These are phyloP conservation scores for Epichloe coenophiala DNA, from an alignment of 2,329 filamentous ascomycete genomes.

Conservation along the genomic window DNA sequence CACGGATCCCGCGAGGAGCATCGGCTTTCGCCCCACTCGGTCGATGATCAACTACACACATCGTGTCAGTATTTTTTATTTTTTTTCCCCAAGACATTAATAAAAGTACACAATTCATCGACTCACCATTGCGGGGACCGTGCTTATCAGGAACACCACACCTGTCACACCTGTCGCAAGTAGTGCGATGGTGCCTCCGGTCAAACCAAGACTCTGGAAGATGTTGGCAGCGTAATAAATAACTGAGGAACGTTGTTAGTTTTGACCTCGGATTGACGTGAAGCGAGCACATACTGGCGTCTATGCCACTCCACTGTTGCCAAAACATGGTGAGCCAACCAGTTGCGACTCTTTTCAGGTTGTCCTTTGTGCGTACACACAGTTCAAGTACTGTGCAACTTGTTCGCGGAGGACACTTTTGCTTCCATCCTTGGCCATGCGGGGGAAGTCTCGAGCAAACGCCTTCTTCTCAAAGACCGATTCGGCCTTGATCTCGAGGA, in stretches of 20 bases:
- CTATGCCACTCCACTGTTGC: conserved; percentile 21
- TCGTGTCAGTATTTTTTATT: too few species aligned
- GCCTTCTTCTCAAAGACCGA: conserved; percentile 63
- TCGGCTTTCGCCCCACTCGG: too few species aligned
- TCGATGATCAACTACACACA: too few species aligned
- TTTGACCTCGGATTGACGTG: too few species aligned
- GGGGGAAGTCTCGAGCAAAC: conserved; percentile 43
- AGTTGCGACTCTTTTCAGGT: conserved; percentile 50
- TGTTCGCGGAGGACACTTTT: conserved; percentile 29
- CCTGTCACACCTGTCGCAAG: too few species aligned
- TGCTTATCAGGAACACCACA: too few species aligned
- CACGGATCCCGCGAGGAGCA: too few species aligned
- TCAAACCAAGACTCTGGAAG: conserved; percentile 46
- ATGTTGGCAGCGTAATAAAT: conserved; percentile 40
- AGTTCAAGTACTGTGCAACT: conserved; percentile 35
- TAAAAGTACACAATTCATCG: too few species aligned
- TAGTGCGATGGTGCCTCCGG: too few species aligned
- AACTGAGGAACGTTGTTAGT: conserved; percentile 9
- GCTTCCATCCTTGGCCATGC: conserved; percentile 24
- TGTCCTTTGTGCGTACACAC: conserved; percentile 33
- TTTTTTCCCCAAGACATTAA: too few species aligned
- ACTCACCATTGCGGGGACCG: too few species aligned
- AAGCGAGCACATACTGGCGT: background rate
- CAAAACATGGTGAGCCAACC: conserved; percentile 43
- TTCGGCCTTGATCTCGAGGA: conserved; percentile 72